Conservation (phyloP, 768 basidiomycete species). For the Termitomyces sp. region DNA sequence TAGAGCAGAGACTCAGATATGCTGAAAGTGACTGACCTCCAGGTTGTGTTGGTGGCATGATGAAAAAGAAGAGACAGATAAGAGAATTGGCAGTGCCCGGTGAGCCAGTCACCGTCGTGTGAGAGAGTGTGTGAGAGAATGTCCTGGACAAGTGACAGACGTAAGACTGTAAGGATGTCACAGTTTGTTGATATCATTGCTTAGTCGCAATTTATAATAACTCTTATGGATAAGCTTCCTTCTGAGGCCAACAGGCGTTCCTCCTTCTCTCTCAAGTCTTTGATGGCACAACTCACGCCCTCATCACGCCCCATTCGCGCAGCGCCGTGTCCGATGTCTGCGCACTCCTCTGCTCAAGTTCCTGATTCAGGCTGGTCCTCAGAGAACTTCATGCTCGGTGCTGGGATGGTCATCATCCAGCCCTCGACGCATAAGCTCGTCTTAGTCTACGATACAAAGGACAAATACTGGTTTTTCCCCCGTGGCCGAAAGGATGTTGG, state of each 20-base stretch:
- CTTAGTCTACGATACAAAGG: conserved; percentile 34
- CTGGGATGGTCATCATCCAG: conserved; percentile 61
- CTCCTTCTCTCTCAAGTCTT: background rate
- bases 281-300: background rate
- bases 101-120: background rate
- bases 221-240: background rate
- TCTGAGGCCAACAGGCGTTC: background rate
- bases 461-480: conserved; percentile 52
- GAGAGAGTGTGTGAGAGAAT: background rate
- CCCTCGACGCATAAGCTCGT: conserved; percentile 50
- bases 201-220: too few relatives aligned
- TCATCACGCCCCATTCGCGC: background rate
- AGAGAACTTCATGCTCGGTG: conserved; percentile 50
- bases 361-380: conserved; percentile 41
- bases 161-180: background rate
- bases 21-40: conserved; percentile 6
- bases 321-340: background rate
- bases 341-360: conserved; percentile 33
- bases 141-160: background rate
- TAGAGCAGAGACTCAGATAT: background rate
- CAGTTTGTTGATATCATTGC: background rate
- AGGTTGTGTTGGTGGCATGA: conserved; percentile 10
- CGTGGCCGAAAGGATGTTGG: conserved; percentile 62
- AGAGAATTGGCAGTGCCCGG: background rate
- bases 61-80: background rate